Evolutionary conservation across 306 rosid genomes (phyloP).

Genomic region (Mimosa bimucronata): DNA sequence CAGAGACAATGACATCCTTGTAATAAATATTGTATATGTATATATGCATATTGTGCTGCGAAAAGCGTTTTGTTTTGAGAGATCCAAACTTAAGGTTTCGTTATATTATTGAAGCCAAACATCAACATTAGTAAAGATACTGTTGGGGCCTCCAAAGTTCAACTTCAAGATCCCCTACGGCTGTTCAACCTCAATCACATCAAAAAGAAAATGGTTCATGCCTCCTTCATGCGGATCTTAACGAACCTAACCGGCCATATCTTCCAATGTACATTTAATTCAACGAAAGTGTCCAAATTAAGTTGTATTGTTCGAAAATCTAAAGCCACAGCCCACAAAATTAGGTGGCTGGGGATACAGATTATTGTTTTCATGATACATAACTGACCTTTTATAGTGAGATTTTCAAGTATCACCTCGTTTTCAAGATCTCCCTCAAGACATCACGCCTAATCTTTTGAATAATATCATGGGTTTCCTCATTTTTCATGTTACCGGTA

Average conservation of each 20-base stretch:
- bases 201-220: slow-evolving; percentile 3
- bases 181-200: slow-evolving; percentile 37
- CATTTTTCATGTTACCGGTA: neutral
- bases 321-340: neutral
- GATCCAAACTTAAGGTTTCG: slow-evolving; percentile 1
- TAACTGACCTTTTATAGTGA: neutral
- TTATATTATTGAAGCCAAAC: slow-evolving; percentile 19
- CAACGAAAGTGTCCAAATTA: neutral
- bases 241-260: slow-evolving; percentile 39
- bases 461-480: slow-evolving; percentile 23
- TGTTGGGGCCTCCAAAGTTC: slow-evolving; percentile 26
- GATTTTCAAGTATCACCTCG: slow-evolving; percentile 15
- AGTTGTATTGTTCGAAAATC: neutral
- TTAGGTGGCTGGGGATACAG: neutral
- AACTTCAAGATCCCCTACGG: slow-evolving; percentile 32
- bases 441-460: slow-evolving; percentile 38
- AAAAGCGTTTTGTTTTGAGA: neutral
- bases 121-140: slow-evolving; percentile 6
- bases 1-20: neutral
- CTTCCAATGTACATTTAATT: slow-evolving; percentile 23
- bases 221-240: slow-evolving; percentile 34
- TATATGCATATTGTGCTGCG: too few relatives aligned
- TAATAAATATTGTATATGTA: neutral
- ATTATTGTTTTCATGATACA: neutral
- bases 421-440: slow-evolving; percentile 24